A percentile compares a stretch with the other conserved stretches of the same genome.
These are phyloP conservation scores for Lipomyces starkeyi DNA, from an alignment of 805 yeast species.

Conservation along the genomic window DNA sequence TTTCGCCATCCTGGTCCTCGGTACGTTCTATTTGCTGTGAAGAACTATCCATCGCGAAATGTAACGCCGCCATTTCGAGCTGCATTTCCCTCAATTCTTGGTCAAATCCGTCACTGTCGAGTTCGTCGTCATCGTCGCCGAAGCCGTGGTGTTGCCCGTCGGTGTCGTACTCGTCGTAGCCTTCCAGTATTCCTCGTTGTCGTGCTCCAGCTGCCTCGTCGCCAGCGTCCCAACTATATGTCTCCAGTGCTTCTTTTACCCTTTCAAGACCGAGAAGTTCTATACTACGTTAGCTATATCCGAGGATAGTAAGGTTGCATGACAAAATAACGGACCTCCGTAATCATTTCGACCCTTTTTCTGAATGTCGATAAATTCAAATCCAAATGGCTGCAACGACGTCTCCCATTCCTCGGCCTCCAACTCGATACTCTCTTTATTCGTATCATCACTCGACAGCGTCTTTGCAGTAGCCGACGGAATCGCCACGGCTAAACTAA, in stretches of 20 bases:
- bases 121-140: conserved; percentile 28
- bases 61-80: conserved; percentile 37
- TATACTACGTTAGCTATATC: neutral
- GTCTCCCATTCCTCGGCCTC: conserved; percentile 35
- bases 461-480: conserved; percentile 5
- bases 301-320: neutral
- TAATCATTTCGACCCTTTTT: conserved; percentile 31
- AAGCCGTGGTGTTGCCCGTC: neutral
- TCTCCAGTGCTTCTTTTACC: conserved; percentile 43
- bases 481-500: conserved; percentile 35
- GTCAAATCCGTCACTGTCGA: conserved; percentile 28
- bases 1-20: conserved; percentile 16
- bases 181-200: neutral
- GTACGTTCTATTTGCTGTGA: conserved; percentile 11
- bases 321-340: conserved; percentile 24
- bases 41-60: conserved; percentile 25
- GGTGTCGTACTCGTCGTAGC: conserved; percentile 18
- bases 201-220: neutral
- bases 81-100: conserved; percentile 35
- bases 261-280: conserved; percentile 41
- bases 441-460: neutral
- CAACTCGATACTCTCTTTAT: conserved; percentile 11
- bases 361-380: conserved; percentile 41
- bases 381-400: conserved; percentile 36
- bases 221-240: conserved; percentile 26